Percentiles rank a stretch among this genome's conserved stretches.
Conservation (phyloP, 164 flowering plant species). For the Kalanchoe fedtschenkoi region DNA sequence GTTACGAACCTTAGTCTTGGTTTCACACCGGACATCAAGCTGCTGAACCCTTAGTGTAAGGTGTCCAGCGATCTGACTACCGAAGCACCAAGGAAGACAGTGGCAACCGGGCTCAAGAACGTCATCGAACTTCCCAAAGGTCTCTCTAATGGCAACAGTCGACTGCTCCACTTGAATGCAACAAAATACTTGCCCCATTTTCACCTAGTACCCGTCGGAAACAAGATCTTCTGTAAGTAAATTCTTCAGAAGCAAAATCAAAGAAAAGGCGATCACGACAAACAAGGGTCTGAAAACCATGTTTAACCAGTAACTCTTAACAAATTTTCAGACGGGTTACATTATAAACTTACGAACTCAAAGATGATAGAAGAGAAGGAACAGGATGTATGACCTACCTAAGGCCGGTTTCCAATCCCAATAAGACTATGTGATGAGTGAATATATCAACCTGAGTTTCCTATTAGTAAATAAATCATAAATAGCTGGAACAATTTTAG, state of each 20-base stretch:
- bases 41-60: conserved; percentile 69
- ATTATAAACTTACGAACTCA: not conserved
- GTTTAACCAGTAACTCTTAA: not conserved
- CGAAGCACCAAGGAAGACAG: conserved; percentile 65
- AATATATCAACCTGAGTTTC: too few relatives aligned
- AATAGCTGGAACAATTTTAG: not conserved
- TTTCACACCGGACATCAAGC: conserved; percentile 78
- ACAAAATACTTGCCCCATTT: conserved; percentile 59
- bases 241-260: not conserved
- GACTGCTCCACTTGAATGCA: conserved; percentile 74
- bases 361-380: not conserved
- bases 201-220: conserved; percentile 4
- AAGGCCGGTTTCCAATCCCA: too few relatives aligned
- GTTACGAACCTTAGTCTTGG: conserved; percentile 64
- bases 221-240: not conserved
- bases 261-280: not conserved
- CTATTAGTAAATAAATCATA: too few relatives aligned
- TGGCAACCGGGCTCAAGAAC: conserved; percentile 81
- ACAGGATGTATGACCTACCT: not conserved
- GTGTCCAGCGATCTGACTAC: conserved; percentile 51
- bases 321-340: too few relatives aligned
- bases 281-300: too few relatives aligned
- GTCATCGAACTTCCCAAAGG: conserved; percentile 61
- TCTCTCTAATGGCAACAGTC: conserved; percentile 55
- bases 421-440: not conserved